Evolutionary conservation across 176 grass and related monocot genomes (phyloP).

Genomic region (Aechmea fasciata): DNA sequence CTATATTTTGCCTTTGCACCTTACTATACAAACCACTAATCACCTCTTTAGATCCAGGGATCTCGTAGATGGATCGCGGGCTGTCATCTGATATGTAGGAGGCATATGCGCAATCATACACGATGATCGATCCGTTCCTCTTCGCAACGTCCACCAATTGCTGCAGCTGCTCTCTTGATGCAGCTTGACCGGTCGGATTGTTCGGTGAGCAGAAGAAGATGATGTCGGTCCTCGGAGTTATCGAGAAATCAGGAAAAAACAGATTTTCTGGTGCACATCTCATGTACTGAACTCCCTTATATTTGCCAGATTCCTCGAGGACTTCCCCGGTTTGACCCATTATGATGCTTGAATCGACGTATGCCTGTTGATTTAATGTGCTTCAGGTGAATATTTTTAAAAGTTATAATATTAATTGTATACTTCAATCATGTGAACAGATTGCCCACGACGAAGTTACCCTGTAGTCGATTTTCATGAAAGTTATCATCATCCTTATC

Average conservation of each 20-base stretch:
- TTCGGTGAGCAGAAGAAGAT: conserved; percentile 99
- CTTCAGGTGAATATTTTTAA: neutral
- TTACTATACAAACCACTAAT: neutral
- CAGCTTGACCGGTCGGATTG: conserved; percentile 80
- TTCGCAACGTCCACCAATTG: conserved; percentile 65
- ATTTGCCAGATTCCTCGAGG: conserved; percentile 33
- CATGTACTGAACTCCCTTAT: conserved; percentile 68
- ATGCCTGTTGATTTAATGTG: conserved; percentile 37
- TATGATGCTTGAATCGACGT: conserved; percentile 83
- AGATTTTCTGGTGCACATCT: conserved; percentile 62
- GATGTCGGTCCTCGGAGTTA: conserved; percentile 59
- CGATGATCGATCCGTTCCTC: conserved; percentile 81
- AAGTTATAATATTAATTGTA: neutral
- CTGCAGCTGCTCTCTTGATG: conserved; percentile 50
- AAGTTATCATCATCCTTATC: too few relatives aligned
- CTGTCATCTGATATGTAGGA: conserved; percentile 39
- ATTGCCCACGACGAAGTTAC: neutral
- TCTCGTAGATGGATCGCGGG: conserved; percentile 76
- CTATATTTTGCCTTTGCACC: too few relatives aligned
- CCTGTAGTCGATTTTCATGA: too few relatives aligned
- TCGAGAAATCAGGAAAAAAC: conserved; percentile 84
- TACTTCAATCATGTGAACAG: neutral
- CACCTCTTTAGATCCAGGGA: conserved; percentile 72
- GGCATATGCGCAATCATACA: conserved; percentile 74
- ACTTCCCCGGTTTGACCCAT: conserved; percentile 65